Base-by-base conservation (phyloP, 331 rosid species). In the Spiraea crenata region DNA sequence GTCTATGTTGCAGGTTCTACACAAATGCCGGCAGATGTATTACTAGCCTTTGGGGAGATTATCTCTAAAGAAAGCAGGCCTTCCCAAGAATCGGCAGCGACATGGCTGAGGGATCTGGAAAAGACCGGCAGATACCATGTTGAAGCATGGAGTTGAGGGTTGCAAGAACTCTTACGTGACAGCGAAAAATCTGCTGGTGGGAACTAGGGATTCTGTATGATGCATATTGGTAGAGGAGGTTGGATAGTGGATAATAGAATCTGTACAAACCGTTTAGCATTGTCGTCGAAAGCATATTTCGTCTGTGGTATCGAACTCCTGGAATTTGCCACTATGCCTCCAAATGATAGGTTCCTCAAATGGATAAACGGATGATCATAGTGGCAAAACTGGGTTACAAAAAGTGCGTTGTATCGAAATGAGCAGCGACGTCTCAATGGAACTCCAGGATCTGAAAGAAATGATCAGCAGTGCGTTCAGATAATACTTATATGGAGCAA, bases 1-100 rank as follows among this genome's bases (percentile, higher is more conserved):
- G 80, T 93, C 39, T 93, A 93, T 72, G 65, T 91, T 71, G 97
- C 99, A 19, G 97, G 97, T 17, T 93, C 98, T 1, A 93, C 95
- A 6, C 90, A 90, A 80, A 93, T 91, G 99, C 97, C 96, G 1
- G 70, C 95, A 7, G 99, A 93, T 81, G 97, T 91, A 67, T 82
- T 92, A 17, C 77, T 86, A 48, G 75, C 88, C 57, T 89, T 91
- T 44, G 95, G 91, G 83, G 93, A 91, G 55, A 86, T 91, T 61
- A 71, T 89, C 50, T 80, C 84, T 5, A 83, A 82, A 70, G 92
- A 91, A 83, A 80, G 82, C 72, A 89, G 78, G 57, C 62, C 85
- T 78, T 76, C 96, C n/a, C 82, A 48, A 66, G 99, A 93, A 73
- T 79, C 76, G 52, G 91, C 97, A 59, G 81, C 48, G 42, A 83